A percentile compares a stretch with the other conserved stretches of the same genome.
phyloP scores from a whole-genome alignment of 1,139 yeast species.

The Yamadazyma atlantica region DNA sequence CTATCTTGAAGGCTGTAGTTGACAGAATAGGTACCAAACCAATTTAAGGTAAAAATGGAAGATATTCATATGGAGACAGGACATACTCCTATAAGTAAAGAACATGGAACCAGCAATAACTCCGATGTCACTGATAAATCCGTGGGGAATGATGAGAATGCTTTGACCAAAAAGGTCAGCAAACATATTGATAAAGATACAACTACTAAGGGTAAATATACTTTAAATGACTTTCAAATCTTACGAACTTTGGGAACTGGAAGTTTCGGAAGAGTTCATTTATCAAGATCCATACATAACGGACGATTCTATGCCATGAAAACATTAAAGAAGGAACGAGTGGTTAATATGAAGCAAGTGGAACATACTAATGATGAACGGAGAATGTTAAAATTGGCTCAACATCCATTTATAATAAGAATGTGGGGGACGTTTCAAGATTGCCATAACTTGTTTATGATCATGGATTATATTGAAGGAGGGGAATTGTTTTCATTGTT shows the following conservation, averaged over 20 bases:
- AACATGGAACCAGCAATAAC: background rate
- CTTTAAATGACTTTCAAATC: slow-evolving; percentile 51
- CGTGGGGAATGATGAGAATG: background rate
- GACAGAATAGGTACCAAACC: background rate
- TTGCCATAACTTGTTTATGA: slow-evolving; percentile 54
- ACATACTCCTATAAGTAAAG: background rate
- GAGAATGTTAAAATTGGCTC: slow-evolving; percentile 53
- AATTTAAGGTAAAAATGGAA: background rate
- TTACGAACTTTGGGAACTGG: slow-evolving; percentile 62
- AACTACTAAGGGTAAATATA: slow-evolving; percentile 53
- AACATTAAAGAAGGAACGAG: slow-evolving; percentile 57
- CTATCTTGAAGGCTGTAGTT: background rate
- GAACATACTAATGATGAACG: slow-evolving; percentile 66
- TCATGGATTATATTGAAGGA: slow-evolving; percentile 65
- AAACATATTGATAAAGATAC: slow-evolving; percentile 25
- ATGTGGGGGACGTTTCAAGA: slow-evolving; percentile 71
- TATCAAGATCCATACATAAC: slow-evolving; percentile 58
- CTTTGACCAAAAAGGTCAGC: slow-evolving; percentile 6
- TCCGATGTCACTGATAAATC: background rate
- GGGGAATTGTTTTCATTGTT: slow-evolving; percentile 58
- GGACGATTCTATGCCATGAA: slow-evolving; percentile 62
- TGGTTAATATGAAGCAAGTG: slow-evolving; percentile 60
- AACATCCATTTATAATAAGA: slow-evolving; percentile 58
- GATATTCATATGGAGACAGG: background rate
- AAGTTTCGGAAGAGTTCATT: slow-evolving; percentile 61